A percentile compares a stretch with the other conserved stretches of the same genome.
Conservation (phyloP, 179 eudicot species). For the Sideroxylon spinosum region DNA sequence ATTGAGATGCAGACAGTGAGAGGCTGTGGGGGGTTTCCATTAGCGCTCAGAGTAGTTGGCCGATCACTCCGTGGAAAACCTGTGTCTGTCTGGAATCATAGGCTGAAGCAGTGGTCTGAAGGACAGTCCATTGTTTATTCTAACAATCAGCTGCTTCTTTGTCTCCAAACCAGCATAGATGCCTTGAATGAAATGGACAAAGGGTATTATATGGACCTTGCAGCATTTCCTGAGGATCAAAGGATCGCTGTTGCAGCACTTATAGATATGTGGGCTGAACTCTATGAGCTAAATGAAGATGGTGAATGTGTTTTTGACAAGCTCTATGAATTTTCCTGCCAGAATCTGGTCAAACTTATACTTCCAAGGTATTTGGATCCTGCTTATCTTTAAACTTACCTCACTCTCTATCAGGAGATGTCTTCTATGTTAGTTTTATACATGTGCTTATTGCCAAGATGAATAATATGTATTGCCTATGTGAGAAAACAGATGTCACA, state of each 20-base stretch:
- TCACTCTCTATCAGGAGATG: neutral
- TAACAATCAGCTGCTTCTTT: slow-evolving; percentile 11
- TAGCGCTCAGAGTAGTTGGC: slow-evolving; percentile 34
- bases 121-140: slow-evolving; percentile 20
- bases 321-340: slow-evolving; percentile 21
- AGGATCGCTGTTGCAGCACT: slow-evolving; percentile 26
- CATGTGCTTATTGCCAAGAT: neutral
- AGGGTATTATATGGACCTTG: slow-evolving; percentile 28
- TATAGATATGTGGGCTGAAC: slow-evolving; percentile 32
- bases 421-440: neutral
- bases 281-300: slow-evolving; percentile 23
- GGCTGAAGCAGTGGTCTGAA: slow-evolving; percentile 22
- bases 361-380: slow-evolving; percentile 16
- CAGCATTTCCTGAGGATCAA: slow-evolving; percentile 34
- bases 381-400: neutral
- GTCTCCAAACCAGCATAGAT: slow-evolving; percentile 27
- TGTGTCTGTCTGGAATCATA: slow-evolving; percentile 21
- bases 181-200: slow-evolving; percentile 22
- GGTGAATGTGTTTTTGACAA: slow-evolving; percentile 15
- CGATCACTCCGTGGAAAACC: slow-evolving; percentile 22
- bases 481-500: too few relatives aligned
- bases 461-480: neutral
- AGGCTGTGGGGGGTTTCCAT: slow-evolving; percentile 29
- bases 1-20: slow-evolving; percentile 26
- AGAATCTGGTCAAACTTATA: slow-evolving; percentile 23